phyloP scores from a whole-genome alignment of 192 early-diverging fungal genomes.

The Cladochytrium replicatum region DNA sequence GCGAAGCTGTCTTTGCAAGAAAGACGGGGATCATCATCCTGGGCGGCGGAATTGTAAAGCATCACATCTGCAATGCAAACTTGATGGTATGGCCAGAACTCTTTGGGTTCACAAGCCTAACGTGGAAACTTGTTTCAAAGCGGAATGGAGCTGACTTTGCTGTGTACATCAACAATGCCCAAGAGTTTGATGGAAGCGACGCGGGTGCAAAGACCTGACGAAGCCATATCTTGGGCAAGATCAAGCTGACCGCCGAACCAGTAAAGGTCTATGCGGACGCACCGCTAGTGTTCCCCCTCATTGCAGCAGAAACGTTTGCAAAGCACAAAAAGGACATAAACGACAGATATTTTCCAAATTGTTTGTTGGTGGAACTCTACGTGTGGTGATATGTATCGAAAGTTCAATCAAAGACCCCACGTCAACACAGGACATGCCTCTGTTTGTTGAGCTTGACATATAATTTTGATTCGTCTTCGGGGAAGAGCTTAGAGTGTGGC shows the following conservation, averaged over 20 bases:
- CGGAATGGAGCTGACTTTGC: constrained; percentile 96
- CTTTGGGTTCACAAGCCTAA: too few species aligned
- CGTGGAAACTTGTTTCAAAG: too few species aligned
- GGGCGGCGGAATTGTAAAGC: constrained; percentile 95
- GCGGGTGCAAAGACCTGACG: constrained; percentile 94
- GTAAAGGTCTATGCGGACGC: constrained; percentile 95
- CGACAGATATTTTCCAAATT: too few species aligned
- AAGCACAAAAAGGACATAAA: constrained; percentile 33
- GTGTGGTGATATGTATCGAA: too few species aligned
- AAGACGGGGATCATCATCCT: constrained; percentile 95
- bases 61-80: constrained; percentile 98
- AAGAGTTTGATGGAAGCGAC: constrained; percentile 98
- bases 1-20: constrained; percentile 88
- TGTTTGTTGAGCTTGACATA: too few species aligned
- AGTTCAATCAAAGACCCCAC: too few species aligned
- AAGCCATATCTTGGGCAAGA: constrained; percentile 98
- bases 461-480: too few species aligned
- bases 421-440: too few species aligned
- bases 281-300: constrained; percentile 81
- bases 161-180: constrained; percentile 93
- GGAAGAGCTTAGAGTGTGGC: too few species aligned
- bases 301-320: constrained; percentile 93
- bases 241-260: constrained; percentile 63
- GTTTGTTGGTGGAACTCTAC: too few species aligned
- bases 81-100: constrained; percentile 81